These are phyloP conservation scores for Kurtzmaniella quercitrusa DNA, from an alignment of 1,139 yeast genomes.

Conservation along the genomic window DNA sequence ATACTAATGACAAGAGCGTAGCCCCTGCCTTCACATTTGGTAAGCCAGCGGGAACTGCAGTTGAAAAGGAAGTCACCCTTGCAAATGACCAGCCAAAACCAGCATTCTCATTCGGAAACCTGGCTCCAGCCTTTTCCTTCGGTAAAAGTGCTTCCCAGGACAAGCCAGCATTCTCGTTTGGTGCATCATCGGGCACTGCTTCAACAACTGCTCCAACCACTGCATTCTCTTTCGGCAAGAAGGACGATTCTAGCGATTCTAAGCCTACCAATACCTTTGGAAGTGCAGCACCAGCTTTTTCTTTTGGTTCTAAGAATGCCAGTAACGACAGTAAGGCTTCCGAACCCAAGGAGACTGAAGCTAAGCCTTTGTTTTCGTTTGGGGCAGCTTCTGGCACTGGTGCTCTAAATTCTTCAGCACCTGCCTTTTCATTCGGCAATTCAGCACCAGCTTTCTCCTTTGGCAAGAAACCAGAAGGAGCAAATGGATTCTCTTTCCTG, in stretches of 20 bases:
- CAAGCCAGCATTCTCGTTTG: slow-evolving; percentile 14
- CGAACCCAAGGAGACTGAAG: background rate
- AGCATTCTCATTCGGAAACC: slow-evolving; percentile 12
- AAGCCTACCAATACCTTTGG: background rate
- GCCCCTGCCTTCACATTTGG: slow-evolving; percentile 12
- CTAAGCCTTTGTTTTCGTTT: background rate
- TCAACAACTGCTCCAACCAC: slow-evolving; percentile 1
- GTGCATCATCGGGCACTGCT: slow-evolving; percentile 6
- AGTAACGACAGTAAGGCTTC: background rate
- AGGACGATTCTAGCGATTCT: slow-evolving; percentile 1
- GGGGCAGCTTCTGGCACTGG: slow-evolving; percentile 8
- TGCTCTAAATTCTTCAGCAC: slow-evolving; percentile 11
- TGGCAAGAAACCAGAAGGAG: slow-evolving; percentile 16
- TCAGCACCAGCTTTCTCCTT: slow-evolving; percentile 20
- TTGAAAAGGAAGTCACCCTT: background rate
- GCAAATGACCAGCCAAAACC: slow-evolving; percentile 5
- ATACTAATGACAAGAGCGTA: too few relatives aligned
- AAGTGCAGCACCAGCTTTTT: slow-evolving; percentile 8
- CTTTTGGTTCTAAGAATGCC: slow-evolving; percentile 4
- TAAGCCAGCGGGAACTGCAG: slow-evolving; percentile 5
- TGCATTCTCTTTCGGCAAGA: slow-evolving; percentile 3
- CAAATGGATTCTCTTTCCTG: slow-evolving; percentile 1
- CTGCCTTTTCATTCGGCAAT: slow-evolving; percentile 18
- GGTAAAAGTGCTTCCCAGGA: slow-evolving; percentile 6
- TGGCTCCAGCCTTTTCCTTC: slow-evolving; percentile 2